These are phyloP conservation scores for Scheffersomyces segobiensis DNA, from an alignment of 1,139 yeast genomes.

Conservation along the genomic window DNA sequence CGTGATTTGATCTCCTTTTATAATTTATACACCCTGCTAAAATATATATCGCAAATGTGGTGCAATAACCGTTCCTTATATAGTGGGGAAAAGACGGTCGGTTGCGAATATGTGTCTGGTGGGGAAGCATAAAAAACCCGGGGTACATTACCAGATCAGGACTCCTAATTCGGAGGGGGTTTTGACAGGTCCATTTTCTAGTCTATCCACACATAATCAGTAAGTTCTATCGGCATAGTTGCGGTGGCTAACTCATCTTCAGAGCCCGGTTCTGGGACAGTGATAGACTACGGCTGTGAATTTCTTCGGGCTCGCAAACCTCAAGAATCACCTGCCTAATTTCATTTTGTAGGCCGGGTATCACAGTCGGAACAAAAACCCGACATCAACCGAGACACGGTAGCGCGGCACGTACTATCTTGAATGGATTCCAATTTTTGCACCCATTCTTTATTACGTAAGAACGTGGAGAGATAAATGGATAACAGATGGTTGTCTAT, in stretches of 20 bases:
- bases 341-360: neutral
- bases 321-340: neutral
- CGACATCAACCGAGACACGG: neutral
- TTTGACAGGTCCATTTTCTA: neutral
- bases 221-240: neutral
- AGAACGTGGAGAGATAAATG: neutral
- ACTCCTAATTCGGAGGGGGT: neutral
- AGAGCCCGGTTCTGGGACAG: neutral
- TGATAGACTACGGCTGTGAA: neutral
- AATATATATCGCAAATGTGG: neutral
- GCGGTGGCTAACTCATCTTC: neutral
- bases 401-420: neutral
- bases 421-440: neutral
- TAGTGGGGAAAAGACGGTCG: neutral
- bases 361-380: neutral
- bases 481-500: no score
- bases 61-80: neutral
- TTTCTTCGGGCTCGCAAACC: neutral
- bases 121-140: neutral
- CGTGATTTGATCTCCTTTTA: neutral
- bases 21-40: no score
- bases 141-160: neutral
- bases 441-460: neutral
- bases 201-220: neutral
- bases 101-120: neutral